Base-by-base conservation (phyloP, 176 grass and related monocot genomes). In the Carex cristatella region DNA sequence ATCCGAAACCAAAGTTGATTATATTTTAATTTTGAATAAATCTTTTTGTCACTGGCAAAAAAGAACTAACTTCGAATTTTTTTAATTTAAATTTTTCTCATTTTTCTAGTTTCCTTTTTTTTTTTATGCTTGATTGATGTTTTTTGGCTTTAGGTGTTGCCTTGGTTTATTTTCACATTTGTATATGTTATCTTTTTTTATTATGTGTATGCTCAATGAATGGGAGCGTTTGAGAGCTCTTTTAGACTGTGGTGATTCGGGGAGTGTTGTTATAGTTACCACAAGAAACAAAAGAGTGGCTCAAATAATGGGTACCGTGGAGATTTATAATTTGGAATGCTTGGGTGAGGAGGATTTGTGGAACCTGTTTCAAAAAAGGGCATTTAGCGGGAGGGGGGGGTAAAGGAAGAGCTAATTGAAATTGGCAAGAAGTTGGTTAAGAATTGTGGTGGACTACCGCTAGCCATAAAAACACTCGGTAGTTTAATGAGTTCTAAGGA, bases 261-360 rank as follows among this genome's bases (percentile, higher is more conserved):
- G 86, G 23, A 92, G 88, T 18, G 49, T 30, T 0, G 65, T 94
- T 68, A 0, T 94, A 0, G 77, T 91, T 54, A 94, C 92, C 27
- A 81, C 62, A n/a, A 53, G 87, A 1, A 86, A 54, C 33, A 11
- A 2, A 1, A 6, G 5, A 1, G 87, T 91, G 0, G 81, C 92
- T 0, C n/a, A 5, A 0, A 69, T 89, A 13, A 86, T 86, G 87
- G 18, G 14, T 1, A 89, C 85, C 0, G 4, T 85, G 4, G 0
- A 0, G 10, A 7, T 27, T 0, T 53, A 84, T 65, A 2, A 19
- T 4, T 7, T 82, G 19, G 2, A 0, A 3, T 85, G 23, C 23
- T 0, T 91, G 0, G 35, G 1, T 6, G 64, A 82, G 3, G 40
- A 74, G 4, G 16, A 87, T 3, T 82, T 46, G 5, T 87, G 76